These are phyloP conservation scores for Xanthoconium purpureum DNA, from an alignment of 768 basidiomycete species.

Conservation along the genomic window DNA sequence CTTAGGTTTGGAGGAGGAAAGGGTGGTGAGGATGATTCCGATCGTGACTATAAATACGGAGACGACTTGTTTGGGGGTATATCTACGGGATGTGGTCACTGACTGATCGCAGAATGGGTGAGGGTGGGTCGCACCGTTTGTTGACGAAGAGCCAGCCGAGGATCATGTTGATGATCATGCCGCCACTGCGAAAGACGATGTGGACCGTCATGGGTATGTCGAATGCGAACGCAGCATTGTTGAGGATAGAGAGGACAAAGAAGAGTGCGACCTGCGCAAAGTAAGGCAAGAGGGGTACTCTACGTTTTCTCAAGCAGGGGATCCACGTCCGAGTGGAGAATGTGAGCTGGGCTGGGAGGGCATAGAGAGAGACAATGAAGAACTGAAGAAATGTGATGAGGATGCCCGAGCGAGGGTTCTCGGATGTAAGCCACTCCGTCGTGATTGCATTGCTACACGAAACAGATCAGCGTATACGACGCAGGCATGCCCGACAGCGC, in stretches of 20 bases:
- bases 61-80: conserved; percentile 57
- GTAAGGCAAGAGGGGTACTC: conserved; percentile 72
- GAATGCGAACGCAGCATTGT: conserved; percentile 89
- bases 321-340: conserved; percentile 16
- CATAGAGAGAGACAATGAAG: conserved; percentile 68
- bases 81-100: conserved; percentile 40
- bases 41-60: conserved; percentile 79
- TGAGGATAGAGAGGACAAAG: conserved; percentile 74
- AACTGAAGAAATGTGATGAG: conserved; percentile 90
- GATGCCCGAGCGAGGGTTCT: conserved; percentile 68
- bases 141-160: conserved; percentile 67
- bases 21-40: conserved; percentile 77
- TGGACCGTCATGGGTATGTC: conserved; percentile 88
- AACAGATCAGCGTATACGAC: neutral
- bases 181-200: conserved; percentile 91
- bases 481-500: conserved; percentile 3
- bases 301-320: conserved; percentile 57
- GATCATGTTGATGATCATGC: conserved; percentile 78
- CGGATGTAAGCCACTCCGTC: conserved; percentile 66
- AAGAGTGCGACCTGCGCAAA: conserved; percentile 80
- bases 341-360: conserved; percentile 59
- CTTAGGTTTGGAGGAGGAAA: conserved; percentile 58
- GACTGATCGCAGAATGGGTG: conserved; percentile 2
- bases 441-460: conserved; percentile 71
- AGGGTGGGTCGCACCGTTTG: conserved; percentile 48